Evolutionary conservation across 75 land plant genomes (phyloP).

Genomic region (Pinus albicaulis): DNA sequence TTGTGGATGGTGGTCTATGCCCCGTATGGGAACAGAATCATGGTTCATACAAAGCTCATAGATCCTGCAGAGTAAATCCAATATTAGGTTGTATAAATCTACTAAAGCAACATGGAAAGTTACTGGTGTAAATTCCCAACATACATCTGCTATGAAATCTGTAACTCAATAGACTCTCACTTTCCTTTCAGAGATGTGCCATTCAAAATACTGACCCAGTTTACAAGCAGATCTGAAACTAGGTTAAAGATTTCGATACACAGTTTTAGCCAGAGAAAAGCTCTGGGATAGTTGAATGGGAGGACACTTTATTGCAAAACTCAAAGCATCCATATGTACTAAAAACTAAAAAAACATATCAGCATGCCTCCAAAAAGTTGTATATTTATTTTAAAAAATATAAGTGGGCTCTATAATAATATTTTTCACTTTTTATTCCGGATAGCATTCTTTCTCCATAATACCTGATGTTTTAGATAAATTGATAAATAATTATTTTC

Average conservation of each 20-base stretch:
- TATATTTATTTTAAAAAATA: too few species aligned
- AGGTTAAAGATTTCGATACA: background rate
- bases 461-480: too few species aligned
- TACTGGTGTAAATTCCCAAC: background rate
- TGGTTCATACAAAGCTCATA: constrained; percentile 65
- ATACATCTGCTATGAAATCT: background rate
- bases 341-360: too few species aligned
- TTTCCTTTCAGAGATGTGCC: background rate
- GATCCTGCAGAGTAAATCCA: constrained; percentile 47
- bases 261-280: background rate
- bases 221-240: background rate
- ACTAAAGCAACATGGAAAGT: background rate
- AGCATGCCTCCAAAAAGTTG: too few species aligned
- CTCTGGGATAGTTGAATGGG: too few species aligned
- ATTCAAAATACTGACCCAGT: background rate
- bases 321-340: too few species aligned
- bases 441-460: too few species aligned
- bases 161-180: background rate
- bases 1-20: constrained; percentile 64
- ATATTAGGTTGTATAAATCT: background rate
- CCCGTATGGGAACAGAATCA: constrained; percentile 34
- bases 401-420: too few species aligned
- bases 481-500: too few species aligned
- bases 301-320: too few species aligned
- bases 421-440: too few species aligned